phyloP scores from a whole-genome alignment of 805 yeast genomes.

The Kluyveromyces starmeri region DNA sequence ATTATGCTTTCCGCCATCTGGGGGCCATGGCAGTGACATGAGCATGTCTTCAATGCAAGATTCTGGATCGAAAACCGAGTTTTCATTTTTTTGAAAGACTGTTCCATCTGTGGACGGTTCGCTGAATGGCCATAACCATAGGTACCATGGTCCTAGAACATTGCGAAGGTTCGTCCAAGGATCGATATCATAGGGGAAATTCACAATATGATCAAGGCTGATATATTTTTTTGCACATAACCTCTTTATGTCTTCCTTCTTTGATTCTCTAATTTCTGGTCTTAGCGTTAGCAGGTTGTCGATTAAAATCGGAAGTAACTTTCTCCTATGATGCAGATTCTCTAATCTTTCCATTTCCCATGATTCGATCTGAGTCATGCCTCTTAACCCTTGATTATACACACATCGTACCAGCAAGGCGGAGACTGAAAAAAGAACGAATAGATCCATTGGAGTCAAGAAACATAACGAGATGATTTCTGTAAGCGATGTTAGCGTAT shows the following conservation, averaged over 20 bases:
- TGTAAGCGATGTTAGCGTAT: conserved; percentile 41
- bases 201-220: conserved; percentile 52
- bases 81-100: conserved; percentile 46
- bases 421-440: conserved; percentile 53
- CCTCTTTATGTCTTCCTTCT: conserved; percentile 11
- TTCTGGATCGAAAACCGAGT: conserved; percentile 29
- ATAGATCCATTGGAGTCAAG: conserved; percentile 43
- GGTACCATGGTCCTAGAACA: conserved; percentile 51
- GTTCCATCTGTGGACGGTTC: conserved; percentile 53
- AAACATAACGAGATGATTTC: conserved; percentile 50
- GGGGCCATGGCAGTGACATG: conserved; percentile 83
- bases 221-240: conserved; percentile 22
- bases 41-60: conserved; percentile 40
- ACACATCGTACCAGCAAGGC: conserved; percentile 56
- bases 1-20: conserved; percentile 51
- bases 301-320: conserved; percentile 38
- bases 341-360: conserved; percentile 89
- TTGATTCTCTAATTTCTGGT: conserved; percentile 12
- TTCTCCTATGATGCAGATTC: conserved; percentile 47
- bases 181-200: conserved; percentile 78
- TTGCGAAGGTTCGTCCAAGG: conserved; percentile 42
- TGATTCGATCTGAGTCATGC: conserved; percentile 81
- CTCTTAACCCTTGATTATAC: conserved; percentile 43
- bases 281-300: conserved; percentile 38
- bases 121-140: conserved; percentile 70